Evolutionary conservation across 2,329 filamentous ascomycete genomes (phyloP).

Genomic region (Lasiodiplodia sp.): DNA sequence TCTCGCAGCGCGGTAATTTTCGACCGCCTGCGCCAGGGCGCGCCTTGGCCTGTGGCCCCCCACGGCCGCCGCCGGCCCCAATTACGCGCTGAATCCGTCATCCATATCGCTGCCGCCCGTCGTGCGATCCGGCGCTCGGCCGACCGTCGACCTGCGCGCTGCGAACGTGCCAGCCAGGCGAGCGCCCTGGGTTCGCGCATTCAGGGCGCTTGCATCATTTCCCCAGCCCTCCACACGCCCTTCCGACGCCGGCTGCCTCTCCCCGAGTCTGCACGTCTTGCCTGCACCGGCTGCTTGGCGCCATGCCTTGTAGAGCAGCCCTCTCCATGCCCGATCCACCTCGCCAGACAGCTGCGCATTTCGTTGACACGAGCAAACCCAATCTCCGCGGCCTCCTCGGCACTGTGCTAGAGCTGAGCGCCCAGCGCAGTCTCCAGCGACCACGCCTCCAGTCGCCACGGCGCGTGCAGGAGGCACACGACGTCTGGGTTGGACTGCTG

Average conservation of each 20-base stretch:
- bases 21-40: not conserved
- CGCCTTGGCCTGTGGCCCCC: constrained; percentile 14
- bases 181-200: not conserved
- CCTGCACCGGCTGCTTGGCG: constrained; percentile 9
- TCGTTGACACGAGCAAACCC: constrained; percentile 1
- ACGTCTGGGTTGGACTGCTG: not conserved
- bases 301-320: constrained; percentile 1
- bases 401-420: not conserved
- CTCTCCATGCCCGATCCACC: not conserved
- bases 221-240: constrained; percentile 18
- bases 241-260: constrained; percentile 2
- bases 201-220: constrained; percentile 8
- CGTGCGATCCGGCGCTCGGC: constrained; percentile 25
- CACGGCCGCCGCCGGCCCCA: constrained; percentile 26
- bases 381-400: constrained; percentile 4
- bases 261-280: constrained; percentile 1
- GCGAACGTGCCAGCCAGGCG: not conserved
- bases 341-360: not conserved
- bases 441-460: too few species aligned
- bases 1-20: constrained; percentile 21
- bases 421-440: not conserved
- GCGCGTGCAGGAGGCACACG: not conserved
- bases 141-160: constrained; percentile 11
- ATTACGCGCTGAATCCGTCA: constrained; percentile 26
- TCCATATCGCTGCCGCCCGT: constrained; percentile 1